Evolutionary conservation across 208 protist genomes (phyloP), one percentile per base, ranked within the genome.

Genomic region (Wallacemonas rigidus): DNA sequence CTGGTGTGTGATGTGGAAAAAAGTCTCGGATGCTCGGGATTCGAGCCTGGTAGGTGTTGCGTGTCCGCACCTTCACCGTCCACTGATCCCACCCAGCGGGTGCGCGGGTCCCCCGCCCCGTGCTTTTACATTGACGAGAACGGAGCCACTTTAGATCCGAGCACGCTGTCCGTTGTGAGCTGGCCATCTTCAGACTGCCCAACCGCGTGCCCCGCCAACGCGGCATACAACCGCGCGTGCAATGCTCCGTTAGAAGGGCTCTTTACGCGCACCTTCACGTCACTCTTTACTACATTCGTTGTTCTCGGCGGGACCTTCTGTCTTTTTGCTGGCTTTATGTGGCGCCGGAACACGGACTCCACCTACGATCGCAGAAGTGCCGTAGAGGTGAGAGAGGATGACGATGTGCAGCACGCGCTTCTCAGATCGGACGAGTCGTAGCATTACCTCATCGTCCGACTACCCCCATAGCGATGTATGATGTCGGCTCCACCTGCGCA

Each of bases 21-120:
- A 1, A 57, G 36, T 8, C 64, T 88, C n/a, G 14, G 61, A 56
- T 91, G 87, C 72, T 85, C 83, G 1, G 87, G 87, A 0, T 89
- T 80, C 67, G 63, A 43, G 15, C n/a, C 56, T 3, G 62, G 69
- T 0, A 65, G 80, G n/a, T 91, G 87, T 53, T 91, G 87, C 53
- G 51, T 74, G 11, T 67, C 75, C 44, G 79, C 69, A 12, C 35
- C 57, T n/a, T 74, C 74, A 11, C 15, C n/a, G 7, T 7, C n/a
- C 9, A 50, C 7, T 44, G 26, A 35, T 51, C 3, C 0, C 56
- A 35, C 4, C 6, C 15, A 3, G 9, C 56, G 43, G 7, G 17
- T 5, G 15, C 56, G 6, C 5, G 12, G 17, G 9, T 38, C 56
- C n/a, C 56, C 56, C 3, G 11, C 17, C 2, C 67, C 79, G 8